A percentile compares a stretch with the other conserved stretches of the same genome.
These are phyloP conservation scores for Boletellus emodensis DNA, from an alignment of 768 basidiomycete genomes.

Conservation along the genomic window DNA sequence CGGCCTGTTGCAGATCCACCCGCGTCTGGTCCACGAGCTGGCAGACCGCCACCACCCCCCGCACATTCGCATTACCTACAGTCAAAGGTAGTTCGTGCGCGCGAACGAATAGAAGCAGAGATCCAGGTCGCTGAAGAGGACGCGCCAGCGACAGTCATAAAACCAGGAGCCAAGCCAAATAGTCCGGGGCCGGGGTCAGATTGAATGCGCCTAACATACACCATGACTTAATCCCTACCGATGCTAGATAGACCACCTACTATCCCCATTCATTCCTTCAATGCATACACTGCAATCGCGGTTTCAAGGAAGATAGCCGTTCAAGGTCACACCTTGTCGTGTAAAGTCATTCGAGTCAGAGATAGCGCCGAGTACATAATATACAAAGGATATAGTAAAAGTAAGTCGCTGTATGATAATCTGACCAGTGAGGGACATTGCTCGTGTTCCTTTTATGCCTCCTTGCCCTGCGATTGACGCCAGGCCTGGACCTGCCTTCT, in stretches of 20 bases:
- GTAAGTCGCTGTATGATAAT: not conserved
- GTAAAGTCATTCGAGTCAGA: not conserved
- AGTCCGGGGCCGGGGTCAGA: constrained; percentile 19
- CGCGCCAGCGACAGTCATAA: constrained; percentile 7
- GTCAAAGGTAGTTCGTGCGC: constrained; percentile 93
- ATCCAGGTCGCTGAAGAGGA: constrained; percentile 30
- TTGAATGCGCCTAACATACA: constrained; percentile 12
- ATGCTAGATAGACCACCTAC: constrained; percentile 18
- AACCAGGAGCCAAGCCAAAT: constrained; percentile 17
- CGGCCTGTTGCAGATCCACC: constrained; percentile 50
- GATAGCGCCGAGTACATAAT: not conserved
- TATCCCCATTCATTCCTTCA: constrained; percentile 28
- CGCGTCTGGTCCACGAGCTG: constrained; percentile 33
- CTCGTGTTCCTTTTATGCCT: not conserved
- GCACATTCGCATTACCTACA: constrained; percentile 88
- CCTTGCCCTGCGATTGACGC: constrained; percentile 14
- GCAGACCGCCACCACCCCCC: constrained; percentile 41
- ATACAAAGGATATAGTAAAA: not conserved
- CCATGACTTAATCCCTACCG: constrained; percentile 16
- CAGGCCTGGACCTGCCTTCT: constrained; percentile 23
- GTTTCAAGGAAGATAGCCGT: constrained; percentile 12
- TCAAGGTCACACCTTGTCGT: not conserved
- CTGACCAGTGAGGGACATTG: not conserved
- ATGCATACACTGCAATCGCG: constrained; percentile 12
- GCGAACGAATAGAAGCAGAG: constrained; percentile 95